Base-by-base conservation (phyloP, 371 early-diverging fungal species). In the Catenaria anguillulae region DNA sequence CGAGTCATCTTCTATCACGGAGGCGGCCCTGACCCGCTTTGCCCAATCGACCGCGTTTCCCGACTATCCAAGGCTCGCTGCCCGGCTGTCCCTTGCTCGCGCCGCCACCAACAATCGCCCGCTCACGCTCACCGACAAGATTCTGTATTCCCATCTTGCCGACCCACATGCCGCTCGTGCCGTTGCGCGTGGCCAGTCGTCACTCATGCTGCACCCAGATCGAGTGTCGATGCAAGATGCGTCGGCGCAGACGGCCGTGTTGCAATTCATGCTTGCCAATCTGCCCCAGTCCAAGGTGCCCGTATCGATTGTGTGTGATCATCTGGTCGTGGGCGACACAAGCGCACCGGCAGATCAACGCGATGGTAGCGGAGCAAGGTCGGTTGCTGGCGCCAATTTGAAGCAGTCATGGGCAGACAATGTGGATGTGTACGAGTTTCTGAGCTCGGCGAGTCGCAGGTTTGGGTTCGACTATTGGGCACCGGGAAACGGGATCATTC, bases 61-160 rank as follows among this genome's bases (percentile, higher is more conserved):
- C 37, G 37, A 37, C 37, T 37, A 37, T 13, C 8, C 37, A 4
- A 4, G 37, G 8, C 37, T 37, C 4, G 13, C 37, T 4, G 4
- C 37, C 8, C 37, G 37, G 37, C 37, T 37, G 8, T 4, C 37
- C 37, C 8, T 37, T 37, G 37, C 37, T 4, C 37, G 37, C 37
- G 37, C 4, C 8, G 37, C 37, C 8, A 37, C 37, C 8, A 13
- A 13, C 37, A 17, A 15, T 31, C 34, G 56, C 19, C 86, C 87
- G 12, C 70, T 95, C 64, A 93, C 93, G 17, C 76, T 93, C 45
- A 89, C 93, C 5, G 93, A 96, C 65, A 96, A 96, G 84, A 84
- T 92, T 61, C 81, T 96, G 29, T 94, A 91, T 66, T 84, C 92
- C 56, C 97, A 96, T 74, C 76, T 94, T 70, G 84, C 87, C 56